phyloP scores from a whole-genome alignment of 805 yeast genomes.

The Spathaspora sp. region DNA sequence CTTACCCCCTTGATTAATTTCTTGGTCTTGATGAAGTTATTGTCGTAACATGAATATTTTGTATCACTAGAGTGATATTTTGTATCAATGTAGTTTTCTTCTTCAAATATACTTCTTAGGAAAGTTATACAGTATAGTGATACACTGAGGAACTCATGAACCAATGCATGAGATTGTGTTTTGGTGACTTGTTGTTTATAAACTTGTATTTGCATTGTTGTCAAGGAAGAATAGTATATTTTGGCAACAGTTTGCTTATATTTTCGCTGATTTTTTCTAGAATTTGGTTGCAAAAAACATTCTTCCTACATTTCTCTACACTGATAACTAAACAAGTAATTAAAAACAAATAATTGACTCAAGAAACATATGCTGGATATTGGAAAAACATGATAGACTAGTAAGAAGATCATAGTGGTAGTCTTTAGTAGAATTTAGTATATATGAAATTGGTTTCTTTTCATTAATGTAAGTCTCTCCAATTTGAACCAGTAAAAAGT shows the following conservation, averaged over 20 bases:
- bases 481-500: too few species aligned
- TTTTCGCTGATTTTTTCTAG: not conserved
- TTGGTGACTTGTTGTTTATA: not conserved
- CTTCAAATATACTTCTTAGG: slow-evolving; percentile 55
- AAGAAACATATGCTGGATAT: too few species aligned
- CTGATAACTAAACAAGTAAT: too few species aligned
- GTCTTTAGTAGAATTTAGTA: too few species aligned
- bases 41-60: not conserved
- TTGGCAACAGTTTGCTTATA: not conserved
- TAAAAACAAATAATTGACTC: too few species aligned
- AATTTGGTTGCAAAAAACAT: slow-evolving; percentile 8
- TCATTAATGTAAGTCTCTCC: too few species aligned
- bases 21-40: slow-evolving; percentile 37
- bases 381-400: too few species aligned
- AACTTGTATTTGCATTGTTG: slow-evolving; percentile 1
- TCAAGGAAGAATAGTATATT: not conserved
- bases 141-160: slow-evolving; percentile 47
- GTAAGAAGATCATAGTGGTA: too few species aligned
- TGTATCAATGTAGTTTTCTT: slow-evolving; percentile 49
- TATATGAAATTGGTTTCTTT: too few species aligned
- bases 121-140: slow-evolving; percentile 57
- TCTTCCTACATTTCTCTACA: too few species aligned
- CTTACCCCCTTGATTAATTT: slow-evolving; percentile 45
- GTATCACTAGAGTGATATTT: slow-evolving; percentile 33
- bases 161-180: slow-evolving; percentile 15